These are phyloP conservation scores for Colletotrichum higginsianum DNA, from an alignment of 2,329 filamentous ascomycete genomes.

Conservation along the genomic window DNA sequence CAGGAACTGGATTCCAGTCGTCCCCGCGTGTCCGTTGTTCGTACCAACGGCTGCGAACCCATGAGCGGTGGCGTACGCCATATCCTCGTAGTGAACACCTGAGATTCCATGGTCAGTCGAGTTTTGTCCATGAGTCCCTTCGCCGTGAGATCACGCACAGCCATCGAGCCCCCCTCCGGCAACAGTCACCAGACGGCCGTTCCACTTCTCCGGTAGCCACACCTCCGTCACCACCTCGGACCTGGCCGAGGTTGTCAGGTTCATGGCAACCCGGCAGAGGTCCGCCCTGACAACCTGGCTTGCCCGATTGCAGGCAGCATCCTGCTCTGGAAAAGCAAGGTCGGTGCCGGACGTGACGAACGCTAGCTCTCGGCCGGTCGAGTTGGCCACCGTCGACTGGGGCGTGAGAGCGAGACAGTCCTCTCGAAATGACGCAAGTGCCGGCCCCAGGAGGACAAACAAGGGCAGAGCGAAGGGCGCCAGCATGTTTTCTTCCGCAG, in stretches of 20 bases:
- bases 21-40: slow-evolving; percentile 67
- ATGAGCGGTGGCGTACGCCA: slow-evolving; percentile 59
- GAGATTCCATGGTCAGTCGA: not conserved
- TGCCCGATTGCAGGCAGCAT: slow-evolving; percentile 50
- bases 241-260: slow-evolving; percentile 50
- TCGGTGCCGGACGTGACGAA: slow-evolving; percentile 49
- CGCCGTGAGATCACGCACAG: slow-evolving; percentile 48
- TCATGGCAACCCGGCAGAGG: slow-evolving; percentile 49
- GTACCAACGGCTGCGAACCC: slow-evolving; percentile 65
- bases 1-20: slow-evolving; percentile 50
- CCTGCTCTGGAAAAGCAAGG: slow-evolving; percentile 50
- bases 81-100: slow-evolving; percentile 61
- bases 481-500: not conserved
- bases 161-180: slow-evolving; percentile 66
- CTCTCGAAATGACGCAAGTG: not conserved
- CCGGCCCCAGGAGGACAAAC: slow-evolving; percentile 7
- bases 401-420: slow-evolving; percentile 35
- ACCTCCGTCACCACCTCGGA: slow-evolving; percentile 61
- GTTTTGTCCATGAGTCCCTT: not conserved
- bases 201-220: slow-evolving; percentile 63
- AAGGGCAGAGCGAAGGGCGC: not conserved
- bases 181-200: slow-evolving; percentile 61
- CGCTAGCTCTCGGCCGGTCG: slow-evolving; percentile 43
- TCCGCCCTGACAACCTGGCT: slow-evolving; percentile 42
- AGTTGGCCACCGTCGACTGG: slow-evolving; percentile 43